Evolutionary conservation across 2,329 filamentous ascomycete genomes (phyloP).

Genomic region (Tolypocladium tundrense): DNA sequence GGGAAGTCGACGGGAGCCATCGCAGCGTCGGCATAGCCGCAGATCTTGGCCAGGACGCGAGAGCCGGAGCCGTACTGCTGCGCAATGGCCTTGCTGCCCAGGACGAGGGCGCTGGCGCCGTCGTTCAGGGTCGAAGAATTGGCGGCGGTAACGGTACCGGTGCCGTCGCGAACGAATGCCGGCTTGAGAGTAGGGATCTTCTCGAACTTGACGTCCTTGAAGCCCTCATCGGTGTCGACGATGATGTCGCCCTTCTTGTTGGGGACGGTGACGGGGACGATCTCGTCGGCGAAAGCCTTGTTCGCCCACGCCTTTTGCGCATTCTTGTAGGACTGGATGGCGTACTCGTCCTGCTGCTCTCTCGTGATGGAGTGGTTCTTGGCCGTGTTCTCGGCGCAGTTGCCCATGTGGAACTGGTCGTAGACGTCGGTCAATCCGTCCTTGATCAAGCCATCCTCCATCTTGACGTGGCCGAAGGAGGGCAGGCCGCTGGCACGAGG

Average conservation of each 20-base stretch:
- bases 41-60: conserved; percentile 77
- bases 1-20: conserved; percentile 91
- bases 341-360: conserved; percentile 84
- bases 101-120: conserved; percentile 79
- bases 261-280: conserved; percentile 78
- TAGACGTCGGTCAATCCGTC: conserved; percentile 96
- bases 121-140: conserved; percentile 94
- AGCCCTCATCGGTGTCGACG: conserved; percentile 79
- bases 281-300: conserved; percentile 78
- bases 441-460: conserved; percentile 88
- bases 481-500: conserved; percentile 73
- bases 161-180: conserved; percentile 77
- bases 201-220: conserved; percentile 74
- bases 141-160: conserved; percentile 84
- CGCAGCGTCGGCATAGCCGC: conserved; percentile 79
- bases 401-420: conserved; percentile 95
- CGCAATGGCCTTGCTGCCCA: conserved; percentile 72
- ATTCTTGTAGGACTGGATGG: conserved; percentile 79
- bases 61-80: conserved; percentile 68
- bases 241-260: conserved; percentile 73
- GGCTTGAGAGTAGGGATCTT: conserved; percentile 83
- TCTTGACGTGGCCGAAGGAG: conserved; percentile 74
- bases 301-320: conserved; percentile 83
- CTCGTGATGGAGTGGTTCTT: conserved; percentile 75
- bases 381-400: conserved; percentile 88